Conservation (phyloP, 768 basidiomycete species). For the Lactarius vividus region DNA sequence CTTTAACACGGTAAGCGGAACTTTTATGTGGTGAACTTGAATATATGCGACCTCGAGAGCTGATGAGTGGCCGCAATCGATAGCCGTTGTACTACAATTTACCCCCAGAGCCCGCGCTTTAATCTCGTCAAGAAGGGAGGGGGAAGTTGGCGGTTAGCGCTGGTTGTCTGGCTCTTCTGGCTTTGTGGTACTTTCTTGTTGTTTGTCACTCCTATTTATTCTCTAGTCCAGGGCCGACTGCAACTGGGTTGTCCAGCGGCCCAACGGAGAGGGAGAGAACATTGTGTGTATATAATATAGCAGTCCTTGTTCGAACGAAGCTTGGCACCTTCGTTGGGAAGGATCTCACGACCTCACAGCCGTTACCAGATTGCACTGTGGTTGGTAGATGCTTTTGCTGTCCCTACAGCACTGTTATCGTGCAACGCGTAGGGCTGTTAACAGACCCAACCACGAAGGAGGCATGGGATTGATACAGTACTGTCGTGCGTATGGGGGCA, state of each 20-base stretch:
- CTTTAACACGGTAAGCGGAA: conserved; percentile 56
- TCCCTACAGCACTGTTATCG: not conserved
- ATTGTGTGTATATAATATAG: too few species aligned
- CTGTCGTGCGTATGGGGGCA: not conserved
- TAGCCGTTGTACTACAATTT: conserved; percentile 44
- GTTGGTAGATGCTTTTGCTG: not conserved
- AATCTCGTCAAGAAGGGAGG: not conserved
- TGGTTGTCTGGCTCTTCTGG: not conserved
- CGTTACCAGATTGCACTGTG: not conserved
- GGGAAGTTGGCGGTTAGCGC: not conserved
- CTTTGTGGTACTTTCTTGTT: not conserved
- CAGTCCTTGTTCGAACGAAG: too few species aligned
- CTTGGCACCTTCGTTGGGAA: too few species aligned
- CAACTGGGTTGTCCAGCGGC: not conserved
- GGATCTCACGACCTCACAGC: not conserved
- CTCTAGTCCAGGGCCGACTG: not conserved
- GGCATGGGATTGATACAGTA: not conserved
- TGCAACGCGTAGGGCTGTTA: not conserved
- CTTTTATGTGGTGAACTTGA: not conserved
- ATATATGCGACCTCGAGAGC: too few species aligned
- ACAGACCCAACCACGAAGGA: not conserved
- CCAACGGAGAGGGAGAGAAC: too few species aligned
- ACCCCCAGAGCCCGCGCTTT: conserved; percentile 37
- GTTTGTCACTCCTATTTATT: not conserved
- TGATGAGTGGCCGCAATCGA: not conserved